These are phyloP conservation scores for Gonium pectorale DNA, from an alignment of 139 green algal genomes.

Conservation along the genomic window DNA sequence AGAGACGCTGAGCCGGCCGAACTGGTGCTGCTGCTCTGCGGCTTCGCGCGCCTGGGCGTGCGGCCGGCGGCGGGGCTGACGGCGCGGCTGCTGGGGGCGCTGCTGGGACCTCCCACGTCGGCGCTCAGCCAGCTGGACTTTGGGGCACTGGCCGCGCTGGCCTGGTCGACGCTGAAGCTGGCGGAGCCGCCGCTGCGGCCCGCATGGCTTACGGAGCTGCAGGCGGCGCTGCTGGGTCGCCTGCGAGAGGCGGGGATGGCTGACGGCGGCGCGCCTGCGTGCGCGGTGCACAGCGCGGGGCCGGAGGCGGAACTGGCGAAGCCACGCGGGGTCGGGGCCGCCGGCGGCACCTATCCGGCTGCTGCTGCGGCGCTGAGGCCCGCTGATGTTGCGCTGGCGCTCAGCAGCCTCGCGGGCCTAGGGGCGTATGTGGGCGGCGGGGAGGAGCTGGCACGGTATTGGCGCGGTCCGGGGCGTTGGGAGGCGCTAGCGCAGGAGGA, in stretches of 20 bases:
- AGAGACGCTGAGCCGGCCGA: not conserved
- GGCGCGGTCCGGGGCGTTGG: not conserved
- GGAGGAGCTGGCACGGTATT: not conserved
- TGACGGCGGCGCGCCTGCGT: no score
- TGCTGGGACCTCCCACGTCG: not conserved
- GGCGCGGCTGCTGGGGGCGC: conserved; percentile 9
- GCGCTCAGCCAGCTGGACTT: not conserved
- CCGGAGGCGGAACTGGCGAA: no score
- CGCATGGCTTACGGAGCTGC: conserved; percentile 1
- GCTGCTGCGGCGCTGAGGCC: no score
- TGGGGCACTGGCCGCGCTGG: not conserved
- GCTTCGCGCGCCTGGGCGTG: conserved; percentile 2
- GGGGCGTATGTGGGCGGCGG: not conserved
- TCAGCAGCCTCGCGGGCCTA: conserved; percentile 28
- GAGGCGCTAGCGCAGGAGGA: not conserved
- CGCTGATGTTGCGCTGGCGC: conserved; percentile 18
- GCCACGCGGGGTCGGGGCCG: no score
- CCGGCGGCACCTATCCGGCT: no score
- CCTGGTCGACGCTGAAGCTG: conserved; percentile 27
- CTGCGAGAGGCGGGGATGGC: not conserved
- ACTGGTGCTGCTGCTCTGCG: conserved; percentile 31
- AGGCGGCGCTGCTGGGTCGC: not conserved
- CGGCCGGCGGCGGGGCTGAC: not conserved
- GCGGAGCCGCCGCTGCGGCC: not conserved
- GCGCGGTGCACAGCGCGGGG: no score